phyloP scores from a whole-genome alignment of 2,329 filamentous ascomycete species.

The Venturia effusa region DNA sequence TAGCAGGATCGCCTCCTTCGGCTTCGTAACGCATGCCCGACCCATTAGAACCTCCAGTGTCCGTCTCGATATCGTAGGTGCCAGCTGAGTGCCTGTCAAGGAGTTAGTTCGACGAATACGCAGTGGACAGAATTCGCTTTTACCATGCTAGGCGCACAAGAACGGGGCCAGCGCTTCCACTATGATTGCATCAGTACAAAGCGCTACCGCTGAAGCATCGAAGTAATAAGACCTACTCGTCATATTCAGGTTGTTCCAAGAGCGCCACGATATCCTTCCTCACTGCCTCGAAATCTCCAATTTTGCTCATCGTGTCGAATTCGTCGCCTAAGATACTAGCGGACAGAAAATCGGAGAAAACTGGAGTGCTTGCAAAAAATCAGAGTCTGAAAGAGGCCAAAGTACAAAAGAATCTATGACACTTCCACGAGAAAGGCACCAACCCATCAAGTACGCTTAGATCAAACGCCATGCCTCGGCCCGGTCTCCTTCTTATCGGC shows the following conservation, averaged over 20 bases:
- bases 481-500: neutral
- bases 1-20: slow-evolving; percentile 54
- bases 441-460: neutral
- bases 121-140: slow-evolving; percentile 21
- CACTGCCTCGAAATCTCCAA: slow-evolving; percentile 35
- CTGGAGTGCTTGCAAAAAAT: neutral
- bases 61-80: slow-evolving; percentile 47
- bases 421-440: neutral
- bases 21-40: slow-evolving; percentile 56
- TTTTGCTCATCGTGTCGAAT: neutral
- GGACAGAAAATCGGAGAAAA: neutral
- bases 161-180: slow-evolving; percentile 50
- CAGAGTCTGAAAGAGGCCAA: neutral
- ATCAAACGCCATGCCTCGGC: slow-evolving; percentile 1
- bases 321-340: neutral
- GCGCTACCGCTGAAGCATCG: neutral
- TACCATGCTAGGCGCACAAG: slow-evolving; percentile 52
- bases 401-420: neutral
- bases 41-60: slow-evolving; percentile 54
- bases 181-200: neutral
- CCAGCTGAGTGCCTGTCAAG: slow-evolving; percentile 42
- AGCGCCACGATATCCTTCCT: slow-evolving; percentile 43
- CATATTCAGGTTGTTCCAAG: slow-evolving; percentile 50
- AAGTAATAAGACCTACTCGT: slow-evolving; percentile 32
- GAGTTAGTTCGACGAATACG: neutral